Evolutionary conservation across 179 eudicot genomes (phyloP).

Genomic region (Drosera spatulata): DNA sequence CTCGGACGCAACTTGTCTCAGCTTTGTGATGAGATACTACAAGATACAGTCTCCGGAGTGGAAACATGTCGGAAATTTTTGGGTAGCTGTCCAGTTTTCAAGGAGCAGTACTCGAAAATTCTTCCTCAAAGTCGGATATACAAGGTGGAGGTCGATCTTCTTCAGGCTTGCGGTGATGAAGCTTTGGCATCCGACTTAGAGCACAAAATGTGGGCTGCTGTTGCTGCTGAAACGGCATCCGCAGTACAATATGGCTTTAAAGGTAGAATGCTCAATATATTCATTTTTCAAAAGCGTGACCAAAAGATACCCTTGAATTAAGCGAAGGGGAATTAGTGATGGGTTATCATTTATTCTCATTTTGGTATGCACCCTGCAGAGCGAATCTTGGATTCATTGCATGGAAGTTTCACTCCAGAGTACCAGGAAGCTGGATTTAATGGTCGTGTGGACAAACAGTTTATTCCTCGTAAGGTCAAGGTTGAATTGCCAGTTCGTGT

Average conservation of each 20-base stretch:
- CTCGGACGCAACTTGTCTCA: conserved; percentile 91
- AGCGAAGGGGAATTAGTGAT: too few species aligned
- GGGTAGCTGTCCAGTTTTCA: conserved; percentile 50
- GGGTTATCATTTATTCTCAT: conserved; percentile 3
- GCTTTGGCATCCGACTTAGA: conserved; percentile 45
- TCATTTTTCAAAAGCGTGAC: too few species aligned
- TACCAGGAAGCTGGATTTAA: conserved; percentile 14
- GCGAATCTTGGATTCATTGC: conserved; percentile 43
- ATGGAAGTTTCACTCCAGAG: conserved; percentile 17
- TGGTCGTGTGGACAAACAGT: conserved; percentile 18
- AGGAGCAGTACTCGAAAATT: conserved; percentile 50
- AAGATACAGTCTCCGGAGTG: conserved; percentile 52
- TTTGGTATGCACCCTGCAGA: conserved; percentile 24
- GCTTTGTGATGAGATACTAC: conserved; percentile 76
- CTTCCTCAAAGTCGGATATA: conserved; percentile 89
- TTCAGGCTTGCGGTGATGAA: conserved; percentile 57
- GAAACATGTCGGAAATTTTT: conserved; percentile 61
- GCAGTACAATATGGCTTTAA: conserved; percentile 91
- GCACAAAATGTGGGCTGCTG: conserved; percentile 86
- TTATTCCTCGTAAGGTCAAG: conserved; percentile 33
- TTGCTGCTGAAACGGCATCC: conserved; percentile 92
- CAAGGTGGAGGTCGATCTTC: conserved; percentile 91
- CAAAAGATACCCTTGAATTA: too few species aligned
- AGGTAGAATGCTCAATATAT: too few species aligned
- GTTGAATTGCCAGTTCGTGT: conserved; percentile 95